Evolutionary conservation across 768 basidiomycete genomes (phyloP), one percentile per base, ranked within the genome.

Genomic region (Daedalea quercina): DNA sequence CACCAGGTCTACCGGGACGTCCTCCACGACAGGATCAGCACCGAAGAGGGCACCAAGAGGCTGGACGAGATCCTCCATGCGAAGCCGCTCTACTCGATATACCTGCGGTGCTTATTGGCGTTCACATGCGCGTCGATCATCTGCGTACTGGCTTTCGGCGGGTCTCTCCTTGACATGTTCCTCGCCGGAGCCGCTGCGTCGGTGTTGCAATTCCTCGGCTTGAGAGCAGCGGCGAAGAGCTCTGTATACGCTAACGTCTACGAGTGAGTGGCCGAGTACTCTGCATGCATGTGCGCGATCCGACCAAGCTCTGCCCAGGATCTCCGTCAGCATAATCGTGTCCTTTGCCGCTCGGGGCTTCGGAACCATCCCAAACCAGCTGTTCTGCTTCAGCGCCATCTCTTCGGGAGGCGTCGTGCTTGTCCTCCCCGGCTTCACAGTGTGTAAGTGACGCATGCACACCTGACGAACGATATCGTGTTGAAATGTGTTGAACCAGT

Each of bases 221-320:
- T 93, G 45, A 85, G 84, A 62, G 82, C 88, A 9, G 91, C 92
- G 3, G 79, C 84, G 58, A 91, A 88, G 69, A 93, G 87, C 60
- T 78, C 88, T 1, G 86, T 90, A 71, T 94, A 93, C 68, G 90
- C 91, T n/a, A 94, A 92, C 62, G 90, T 94, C 53, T 95, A 94
- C 63, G 93, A 95, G 93, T 94, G 65, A 67, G 90, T 74, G 22
- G 4, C 28, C 43, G 20, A 33, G 9, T 24, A 44, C 7, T 34
- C 6, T 8, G 7, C 13, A 13, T 9, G 24, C 3, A 3, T 6
- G 33, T n/a, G 44, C 9, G 1, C 40, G 46, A 41, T 4, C 33
- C 15, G 20, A 47, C 13, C 26, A 22, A 19, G 7, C 46, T 42
- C 1, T n/a, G n/a, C n/a, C 15, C 40, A 94, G 91, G 66, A 90